phyloP scores from a whole-genome alignment of 768 basidiomycete species.

The Kwoniella heveanensis region DNA sequence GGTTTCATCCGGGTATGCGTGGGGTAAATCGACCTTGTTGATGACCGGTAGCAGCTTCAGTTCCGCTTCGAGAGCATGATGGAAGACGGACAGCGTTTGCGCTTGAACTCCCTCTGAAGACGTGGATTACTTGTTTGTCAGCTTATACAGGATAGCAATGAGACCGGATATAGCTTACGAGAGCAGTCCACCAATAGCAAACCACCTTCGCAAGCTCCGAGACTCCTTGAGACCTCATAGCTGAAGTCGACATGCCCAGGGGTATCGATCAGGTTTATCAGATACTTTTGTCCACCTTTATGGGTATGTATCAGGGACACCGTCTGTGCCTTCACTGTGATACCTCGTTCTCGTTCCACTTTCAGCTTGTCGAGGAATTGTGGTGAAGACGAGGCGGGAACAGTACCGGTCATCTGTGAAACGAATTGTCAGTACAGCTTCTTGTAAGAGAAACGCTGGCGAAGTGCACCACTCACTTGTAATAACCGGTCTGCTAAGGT shows the following conservation, averaged over 20 bases:
- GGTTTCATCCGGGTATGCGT: conserved; percentile 78
- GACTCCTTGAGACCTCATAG: conserved; percentile 90
- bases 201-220: conserved; percentile 92
- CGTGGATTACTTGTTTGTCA: too few relatives aligned
- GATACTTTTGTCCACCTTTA: conserved; percentile 62
- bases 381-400: conserved; percentile 40
- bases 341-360: conserved; percentile 94
- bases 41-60: conserved; percentile 76
- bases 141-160: not conserved
- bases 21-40: conserved; percentile 95
- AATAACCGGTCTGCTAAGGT: conserved; percentile 78
- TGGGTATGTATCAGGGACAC: conserved; percentile 75
- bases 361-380: conserved; percentile 65
- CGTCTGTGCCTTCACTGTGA: conserved; percentile 97
- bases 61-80: conserved; percentile 78
- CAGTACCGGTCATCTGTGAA: conserved; percentile 43
- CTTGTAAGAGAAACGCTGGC: not conserved
- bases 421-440: not conserved
- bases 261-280: conserved; percentile 95
- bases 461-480: conserved; percentile 67
- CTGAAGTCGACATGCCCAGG: conserved; percentile 99
- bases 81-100: conserved; percentile 92
- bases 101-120: conserved; percentile 92
- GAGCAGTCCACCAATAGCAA: conserved; percentile 85
- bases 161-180: conserved; percentile 55